Base-by-base conservation (phyloP, 78 protist genomes). In the Parvularia atlantis region DNA sequence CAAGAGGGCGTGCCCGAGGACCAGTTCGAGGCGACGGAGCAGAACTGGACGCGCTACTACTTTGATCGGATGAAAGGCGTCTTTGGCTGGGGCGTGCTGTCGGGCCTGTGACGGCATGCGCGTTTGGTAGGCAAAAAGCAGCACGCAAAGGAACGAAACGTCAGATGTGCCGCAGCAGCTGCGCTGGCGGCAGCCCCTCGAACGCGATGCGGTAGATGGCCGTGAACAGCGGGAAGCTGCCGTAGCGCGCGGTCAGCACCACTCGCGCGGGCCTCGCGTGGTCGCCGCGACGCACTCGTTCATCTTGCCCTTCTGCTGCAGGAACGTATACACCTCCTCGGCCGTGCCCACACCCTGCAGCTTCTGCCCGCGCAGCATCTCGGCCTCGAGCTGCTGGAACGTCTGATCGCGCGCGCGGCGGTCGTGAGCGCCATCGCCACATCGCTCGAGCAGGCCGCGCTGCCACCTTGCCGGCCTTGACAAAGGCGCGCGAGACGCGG, bases 281-380 rank as follows among this genome's bases (percentile, higher is more conserved):
- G n/a, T n/a, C n/a, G n/a, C n/a, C 4, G 46, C 2, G 31, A 67
- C 62, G 5, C 2, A 67, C 57, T 77, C 68, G 1, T 63, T 13
- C 48, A n/a, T 40, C 43, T 57, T 30, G 24, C 52, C 35, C 58
- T 66, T 69, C 71, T 61, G 41, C 66, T 64, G 61, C 28, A 83
- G 60, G 30, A 75, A 30, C 54, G 31, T 40, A 59, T 77, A 35
- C 44, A 86, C 85, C 67, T 86, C 90, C 31, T 62, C 50, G 41
- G 62, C 36, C 13, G 90, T 81, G 30, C 30, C 46, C 35, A 67
- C 63, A 17, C 90, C 90, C 69, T 80, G 86, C 53, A 86, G 71
- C 81, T 86, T 86, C 73, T 77, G 86, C 1, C 90, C 90, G 56
- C 57, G 59, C 33, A 86, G 71, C 37, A 86, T 66, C 69, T 80